Evolutionary conservation across 768 basidiomycete genomes (phyloP).

Genomic region (Neoboletus subvelutipes): DNA sequence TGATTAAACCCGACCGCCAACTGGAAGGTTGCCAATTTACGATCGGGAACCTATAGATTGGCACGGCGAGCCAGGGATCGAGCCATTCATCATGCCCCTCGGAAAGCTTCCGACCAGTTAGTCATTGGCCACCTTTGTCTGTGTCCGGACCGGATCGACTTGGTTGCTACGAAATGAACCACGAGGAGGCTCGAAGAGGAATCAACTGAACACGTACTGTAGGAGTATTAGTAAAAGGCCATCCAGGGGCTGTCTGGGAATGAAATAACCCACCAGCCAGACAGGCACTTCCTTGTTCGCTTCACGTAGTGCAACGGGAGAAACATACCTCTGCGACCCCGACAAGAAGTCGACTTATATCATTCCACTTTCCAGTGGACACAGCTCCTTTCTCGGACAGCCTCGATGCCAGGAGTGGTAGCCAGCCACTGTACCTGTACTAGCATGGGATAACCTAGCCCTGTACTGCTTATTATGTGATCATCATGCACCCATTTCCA

Average conservation of each 20-base stretch:
- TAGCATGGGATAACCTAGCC: too few species aligned
- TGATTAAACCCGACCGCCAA: neutral
- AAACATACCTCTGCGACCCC: neutral
- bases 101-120: neutral
- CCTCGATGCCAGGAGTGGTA: neutral
- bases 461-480: too few species aligned
- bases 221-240: neutral
- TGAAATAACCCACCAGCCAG: neutral
- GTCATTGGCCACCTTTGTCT: neutral
- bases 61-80: neutral
- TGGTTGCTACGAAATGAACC: neutral
- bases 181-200: neutral
- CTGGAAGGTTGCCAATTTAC: neutral
- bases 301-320: neutral
- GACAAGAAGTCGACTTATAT: neutral
- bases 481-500: neutral
- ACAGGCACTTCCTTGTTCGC: neutral
- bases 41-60: neutral
- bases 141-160: neutral
- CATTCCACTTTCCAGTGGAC: neutral
- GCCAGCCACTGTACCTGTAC: neutral
- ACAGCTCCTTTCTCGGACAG: neutral
- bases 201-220: neutral
- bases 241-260: conserved; percentile 1
- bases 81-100: neutral